Evolutionary conservation across 1,139 yeast genomes (phyloP), one percentile per base, ranked within the genome.

Genomic region (Geotrichum armillariae): DNA sequence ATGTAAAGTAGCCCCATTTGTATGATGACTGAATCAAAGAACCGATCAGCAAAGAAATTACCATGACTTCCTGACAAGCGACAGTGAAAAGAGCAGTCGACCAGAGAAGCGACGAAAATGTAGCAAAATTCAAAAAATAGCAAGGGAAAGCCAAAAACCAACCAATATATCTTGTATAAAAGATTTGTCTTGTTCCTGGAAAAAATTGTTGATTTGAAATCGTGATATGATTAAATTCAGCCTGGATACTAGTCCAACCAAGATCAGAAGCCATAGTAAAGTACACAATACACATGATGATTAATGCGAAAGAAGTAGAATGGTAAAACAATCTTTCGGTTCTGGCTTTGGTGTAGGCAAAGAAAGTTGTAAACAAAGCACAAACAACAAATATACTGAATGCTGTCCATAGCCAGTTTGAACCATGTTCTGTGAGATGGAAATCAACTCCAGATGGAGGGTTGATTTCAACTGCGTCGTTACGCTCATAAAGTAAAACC

Each of bases 391-490:
- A 79, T 37, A 76, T 42, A 1, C 79, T 65, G 60, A 83, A 81
- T 17, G 73, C 85, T 1, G 89, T 78, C 88, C 88, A 83, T 57
- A 79, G 72, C 87, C 87, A 83, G 63, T 79, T 79, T 6, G 86
- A 79, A 60, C 89, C 89, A 57, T 78, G 80, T 11, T 62, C 56
- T 17, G 85, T 80, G 43, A 82, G 58, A 53, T 77, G 79, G 61
- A 80, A 76, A 55, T 77, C 80, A 49, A 74, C 66, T 2, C 64
- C 66, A 6, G 62, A 46, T 12, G 74, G 63, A 2, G 80, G 75
- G 60, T 82, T 82, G 52, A 78, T 63, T 3, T 60, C 48, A 37
- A 79, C 65, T 17, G 84, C 87, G 48, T 74, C 67, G 65, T 82
- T 82, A 21, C 52, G 29, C n/a, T 6, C 20, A 23, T 4, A 45